Evolutionary conservation across 1,284 basidiomycete genomes (phyloP), one percentile per base, ranked within the genome.

Genomic region (Xerocomus nothofagi): DNA sequence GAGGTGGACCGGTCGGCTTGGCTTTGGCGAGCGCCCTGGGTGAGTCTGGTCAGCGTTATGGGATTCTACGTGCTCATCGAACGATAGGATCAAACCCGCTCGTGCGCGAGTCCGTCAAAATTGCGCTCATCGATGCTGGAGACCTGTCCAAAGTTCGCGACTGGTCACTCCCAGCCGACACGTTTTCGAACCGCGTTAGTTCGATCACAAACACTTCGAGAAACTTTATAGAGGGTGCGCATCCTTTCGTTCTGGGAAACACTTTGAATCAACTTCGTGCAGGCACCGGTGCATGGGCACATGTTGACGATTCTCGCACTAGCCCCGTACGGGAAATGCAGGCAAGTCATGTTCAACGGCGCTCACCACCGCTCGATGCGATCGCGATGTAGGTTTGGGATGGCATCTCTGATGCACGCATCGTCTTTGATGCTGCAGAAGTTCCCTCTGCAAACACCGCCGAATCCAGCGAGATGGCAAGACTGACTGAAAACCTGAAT

Each of bases 1-100:
- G 96, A 14, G 96, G 93, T 39, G 95, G 95, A 1, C 93, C 93
- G 18, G 93, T 85, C 1, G 96, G 96, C 14, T 78, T 99, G 23
- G 91, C 94, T 5, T 74, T 99, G 24, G 93, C 93, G 1, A 86
- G 84, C 63, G 91, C 93, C 21, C 76, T 99, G 18, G 81, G 94
- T 93, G 61, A 57, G 79, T 69, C 27, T 4, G 3, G 30, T 9
- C 21, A 6, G 20, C 26, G 12, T n/a, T 6, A 0, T 7, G 7
- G 7, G 39, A 31, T n/a, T 33, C 27, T 21, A 15, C 27, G 38
- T 30, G 6, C 31, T 52, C 44, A 55, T 50, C 34, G 33, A 44
- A 44, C 21, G 14, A 18, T 53, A 91, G 89, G 77, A 15, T 80
- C 81, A 0, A 81, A 80, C 18, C 64, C 72, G 2, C 55, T 67